phyloP scores from a whole-genome alignment of 2,329 filamentous ascomycete species.

The Alternaria incomplexa region DNA sequence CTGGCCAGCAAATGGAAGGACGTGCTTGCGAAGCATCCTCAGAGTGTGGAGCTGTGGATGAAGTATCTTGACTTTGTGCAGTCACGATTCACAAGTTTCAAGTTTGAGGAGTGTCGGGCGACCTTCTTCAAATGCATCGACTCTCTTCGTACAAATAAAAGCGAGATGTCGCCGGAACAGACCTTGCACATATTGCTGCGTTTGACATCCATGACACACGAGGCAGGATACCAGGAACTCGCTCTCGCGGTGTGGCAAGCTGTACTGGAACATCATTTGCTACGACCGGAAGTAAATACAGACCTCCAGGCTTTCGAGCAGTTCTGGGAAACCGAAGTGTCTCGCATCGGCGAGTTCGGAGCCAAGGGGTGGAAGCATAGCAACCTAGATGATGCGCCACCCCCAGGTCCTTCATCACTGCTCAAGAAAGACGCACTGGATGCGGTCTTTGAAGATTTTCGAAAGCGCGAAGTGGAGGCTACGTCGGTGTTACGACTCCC shows the following conservation, averaged over 20 bases:
- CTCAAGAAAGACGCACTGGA: constrained; percentile 12
- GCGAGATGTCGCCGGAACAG: constrained; percentile 10
- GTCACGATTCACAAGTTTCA: constrained; percentile 69
- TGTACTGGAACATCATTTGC: constrained; percentile 73
- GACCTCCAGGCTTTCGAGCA: constrained; percentile 60
- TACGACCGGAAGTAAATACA: constrained; percentile 61
- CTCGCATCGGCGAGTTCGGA: constrained; percentile 75
- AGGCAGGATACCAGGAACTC: constrained; percentile 79
- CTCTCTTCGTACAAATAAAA: constrained; percentile 31
- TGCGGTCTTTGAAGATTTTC: constrained; percentile 30
- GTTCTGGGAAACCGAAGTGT: constrained; percentile 87
- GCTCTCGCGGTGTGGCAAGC: constrained; percentile 85
- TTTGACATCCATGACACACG: constrained; percentile 73
- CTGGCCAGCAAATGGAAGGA: constrained; percentile 70
- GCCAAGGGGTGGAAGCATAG: constrained; percentile 74
- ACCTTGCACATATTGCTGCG: constrained; percentile 75
- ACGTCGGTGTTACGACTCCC: constrained; percentile 63
- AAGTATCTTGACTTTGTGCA: constrained; percentile 75
- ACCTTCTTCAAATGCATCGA: constrained; percentile 66
- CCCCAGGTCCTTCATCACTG: constrained; percentile 5
- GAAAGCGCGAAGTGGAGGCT: constrained; percentile 60
- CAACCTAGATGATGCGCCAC: constrained; percentile 25
- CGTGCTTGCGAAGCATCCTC: constrained; percentile 61
- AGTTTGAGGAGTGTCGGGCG: constrained; percentile 68
- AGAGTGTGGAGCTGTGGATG: constrained; percentile 72